Base-by-base conservation (phyloP, 2,329 filamentous ascomycete species). In the Periconia macrospinosa region DNA sequence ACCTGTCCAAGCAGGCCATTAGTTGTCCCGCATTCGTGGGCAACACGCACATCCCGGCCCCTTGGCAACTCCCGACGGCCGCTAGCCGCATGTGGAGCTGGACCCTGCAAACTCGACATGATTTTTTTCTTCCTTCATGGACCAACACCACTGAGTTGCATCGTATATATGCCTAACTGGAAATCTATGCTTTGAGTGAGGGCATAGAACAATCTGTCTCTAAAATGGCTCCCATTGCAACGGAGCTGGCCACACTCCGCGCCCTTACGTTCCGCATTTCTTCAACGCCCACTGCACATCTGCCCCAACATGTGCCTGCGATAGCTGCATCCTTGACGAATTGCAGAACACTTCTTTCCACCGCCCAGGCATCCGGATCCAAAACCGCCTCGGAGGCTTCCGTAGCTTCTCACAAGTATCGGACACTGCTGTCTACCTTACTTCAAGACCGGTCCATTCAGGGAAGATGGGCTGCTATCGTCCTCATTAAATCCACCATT, bases 321-420 rank as follows among this genome's bases (percentile, higher is more conserved):
- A 84, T 97, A 58, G 84, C 83, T 47, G 72, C 77, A 47, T 77
- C 78, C 15, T 70, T 88, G 48, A 76, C 76, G 62, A 79, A 78
- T 66, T 86, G 83, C 74, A 78, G 74, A 59, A 73, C 79, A 45
- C 69, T 89, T 27, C 79, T 96, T 35, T 89, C 90, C 3, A 77
- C 82, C 6, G 75, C 86, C 8, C 82, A 84, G 55, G 71, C 67
- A 30, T 79, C 83, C 54, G 82, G 83, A 51, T 76, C 78, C 57
- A 88, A 87, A 62, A 80, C 84, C 52, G 83, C 81, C 7, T 83
- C 87, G 0, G 90, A 93, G 55, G 79, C 80, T 42, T 76, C 86
- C 0, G 78, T 88, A n/a, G 82, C 91, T 18, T 82, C 94, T 1
- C 90, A 96, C 74, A 93, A 90, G 70, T 81, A 95, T 65, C 91